phyloP scores from a whole-genome alignment of 768 basidiomycete genomes.

The Hortiboletus campestris region DNA sequence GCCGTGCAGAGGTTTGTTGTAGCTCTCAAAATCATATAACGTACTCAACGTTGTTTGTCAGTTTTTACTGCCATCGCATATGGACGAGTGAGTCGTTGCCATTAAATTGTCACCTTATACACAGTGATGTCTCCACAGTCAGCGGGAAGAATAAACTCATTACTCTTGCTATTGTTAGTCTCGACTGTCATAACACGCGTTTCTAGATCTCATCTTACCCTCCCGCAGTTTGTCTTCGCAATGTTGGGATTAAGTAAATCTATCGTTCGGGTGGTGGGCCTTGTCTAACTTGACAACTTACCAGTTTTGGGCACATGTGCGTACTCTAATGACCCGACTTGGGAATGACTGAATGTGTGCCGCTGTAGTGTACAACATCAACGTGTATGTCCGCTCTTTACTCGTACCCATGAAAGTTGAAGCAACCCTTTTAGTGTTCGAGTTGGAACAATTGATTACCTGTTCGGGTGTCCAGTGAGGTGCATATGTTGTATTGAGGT shows the following conservation, averaged over 20 bases:
- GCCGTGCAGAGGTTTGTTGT: constrained; percentile 9
- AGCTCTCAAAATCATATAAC: background rate
- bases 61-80: constrained; percentile 14
- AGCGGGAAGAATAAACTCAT: constrained; percentile 10
- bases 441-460: constrained; percentile 1
- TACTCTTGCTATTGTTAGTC: constrained; percentile 8
- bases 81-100: constrained; percentile 10
- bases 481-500: too few species aligned
- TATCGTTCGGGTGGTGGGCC: background rate
- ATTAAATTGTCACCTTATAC: background rate
- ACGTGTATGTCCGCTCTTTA: background rate
- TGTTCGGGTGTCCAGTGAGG: constrained; percentile 6
- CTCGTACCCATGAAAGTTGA: background rate
- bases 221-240: background rate
- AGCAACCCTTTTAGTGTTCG: background rate
- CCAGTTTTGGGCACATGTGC: constrained; percentile 6
- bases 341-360: background rate
- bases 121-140: constrained; percentile 1
- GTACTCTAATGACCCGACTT: background rate
- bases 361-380: constrained; percentile 1
- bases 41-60: background rate
- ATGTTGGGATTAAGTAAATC: background rate
- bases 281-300: background rate
- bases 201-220: background rate
- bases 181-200: background rate